Percentiles rank a stretch among this genome's conserved stretches.
phyloP scores from a whole-genome alignment of 2,329 filamentous ascomycete species.

The Xylariomycetidae sp. region DNA sequence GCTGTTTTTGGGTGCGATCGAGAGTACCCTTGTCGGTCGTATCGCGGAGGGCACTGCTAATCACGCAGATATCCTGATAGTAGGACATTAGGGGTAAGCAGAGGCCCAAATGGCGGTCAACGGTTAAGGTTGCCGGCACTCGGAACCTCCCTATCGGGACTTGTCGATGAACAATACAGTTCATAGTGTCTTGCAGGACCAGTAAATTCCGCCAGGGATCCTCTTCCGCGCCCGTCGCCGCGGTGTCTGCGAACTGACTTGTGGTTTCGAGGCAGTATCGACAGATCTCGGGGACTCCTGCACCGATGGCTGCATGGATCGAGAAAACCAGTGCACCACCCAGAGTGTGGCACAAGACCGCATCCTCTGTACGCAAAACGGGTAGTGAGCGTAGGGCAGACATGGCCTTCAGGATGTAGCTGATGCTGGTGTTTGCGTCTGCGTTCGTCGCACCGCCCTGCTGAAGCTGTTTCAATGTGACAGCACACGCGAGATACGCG shows the following conservation, averaged over 20 bases:
- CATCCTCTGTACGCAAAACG: constrained; percentile 14
- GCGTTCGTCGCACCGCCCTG: constrained; percentile 3
- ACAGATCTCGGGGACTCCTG: constrained; percentile 20
- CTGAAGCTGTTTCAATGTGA: constrained; percentile 15
- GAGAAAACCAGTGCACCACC: constrained; percentile 18
- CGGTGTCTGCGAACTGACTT: constrained; percentile 11
- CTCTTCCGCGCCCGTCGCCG: constrained; percentile 7
- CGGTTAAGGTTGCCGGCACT: background rate
- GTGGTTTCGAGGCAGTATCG: constrained; percentile 18
- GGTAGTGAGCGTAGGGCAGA: constrained; percentile 16
- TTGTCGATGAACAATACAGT: constrained; percentile 20
- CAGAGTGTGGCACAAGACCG: constrained; percentile 16
- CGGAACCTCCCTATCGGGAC: constrained; percentile 17
- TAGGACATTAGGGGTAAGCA: constrained; percentile 20
- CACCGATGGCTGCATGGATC: constrained; percentile 21
- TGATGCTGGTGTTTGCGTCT: constrained; percentile 8
- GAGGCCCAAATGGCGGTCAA: constrained; percentile 21
- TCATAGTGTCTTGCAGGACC: constrained; percentile 20
- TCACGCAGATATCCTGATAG: constrained; percentile 23
- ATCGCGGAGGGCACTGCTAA: constrained; percentile 16
- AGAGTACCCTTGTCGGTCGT: constrained; percentile 8
- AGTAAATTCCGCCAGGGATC: constrained; percentile 18
- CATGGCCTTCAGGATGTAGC: constrained; percentile 17
- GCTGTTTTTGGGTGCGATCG: constrained; percentile 12
- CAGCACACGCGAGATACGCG: constrained; percentile 22